Percentiles rank a stretch among this genome's conserved stretches.
phyloP scores from a whole-genome alignment of 441 rosid species.

The Populus hybrid region DNA sequence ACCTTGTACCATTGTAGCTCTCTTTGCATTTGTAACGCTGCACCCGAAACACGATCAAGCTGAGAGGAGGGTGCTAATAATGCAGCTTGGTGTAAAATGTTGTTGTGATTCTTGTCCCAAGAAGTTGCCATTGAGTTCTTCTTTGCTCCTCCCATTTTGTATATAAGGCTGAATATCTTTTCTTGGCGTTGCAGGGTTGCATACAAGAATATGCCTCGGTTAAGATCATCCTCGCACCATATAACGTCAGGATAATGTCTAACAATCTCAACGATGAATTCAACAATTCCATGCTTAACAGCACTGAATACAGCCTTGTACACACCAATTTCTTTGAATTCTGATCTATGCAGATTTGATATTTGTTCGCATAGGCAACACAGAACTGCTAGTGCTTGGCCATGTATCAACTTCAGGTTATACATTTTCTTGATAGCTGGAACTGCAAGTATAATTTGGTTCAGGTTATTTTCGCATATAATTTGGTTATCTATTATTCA shows the following conservation, averaged over 20 bases:
- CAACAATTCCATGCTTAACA: conserved; percentile 54
- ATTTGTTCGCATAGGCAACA: conserved; percentile 44
- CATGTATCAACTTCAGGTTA: conserved; percentile 47
- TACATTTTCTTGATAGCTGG: conserved; percentile 44
- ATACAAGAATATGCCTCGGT: conserved; percentile 45
- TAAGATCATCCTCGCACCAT: conserved; percentile 44
- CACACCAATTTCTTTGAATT: conserved; percentile 33
- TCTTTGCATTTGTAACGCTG: no score
- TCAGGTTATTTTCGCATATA: neutral
- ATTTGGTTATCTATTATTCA: neutral
- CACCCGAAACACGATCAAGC: no score
- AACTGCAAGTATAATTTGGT: conserved; percentile 29
- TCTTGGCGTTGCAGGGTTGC: conserved; percentile 67
- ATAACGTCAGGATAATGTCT: conserved; percentile 51
- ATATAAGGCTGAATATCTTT: conserved; percentile 63
- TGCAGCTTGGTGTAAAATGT: no score
- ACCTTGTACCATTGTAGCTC: conserved; percentile 42
- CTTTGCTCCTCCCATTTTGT: conserved; percentile 55
- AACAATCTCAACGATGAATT: conserved; percentile 48
- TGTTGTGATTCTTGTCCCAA: conserved; percentile 29
- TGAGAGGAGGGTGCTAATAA: no score
- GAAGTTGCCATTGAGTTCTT: conserved; percentile 42
- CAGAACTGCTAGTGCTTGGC: conserved; percentile 47
- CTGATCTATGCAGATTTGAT: conserved; percentile 28
- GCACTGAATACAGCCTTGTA: conserved; percentile 49